phyloP scores from a whole-genome alignment of 2,329 filamentous ascomycete species.

The Zasmidium cellare region DNA sequence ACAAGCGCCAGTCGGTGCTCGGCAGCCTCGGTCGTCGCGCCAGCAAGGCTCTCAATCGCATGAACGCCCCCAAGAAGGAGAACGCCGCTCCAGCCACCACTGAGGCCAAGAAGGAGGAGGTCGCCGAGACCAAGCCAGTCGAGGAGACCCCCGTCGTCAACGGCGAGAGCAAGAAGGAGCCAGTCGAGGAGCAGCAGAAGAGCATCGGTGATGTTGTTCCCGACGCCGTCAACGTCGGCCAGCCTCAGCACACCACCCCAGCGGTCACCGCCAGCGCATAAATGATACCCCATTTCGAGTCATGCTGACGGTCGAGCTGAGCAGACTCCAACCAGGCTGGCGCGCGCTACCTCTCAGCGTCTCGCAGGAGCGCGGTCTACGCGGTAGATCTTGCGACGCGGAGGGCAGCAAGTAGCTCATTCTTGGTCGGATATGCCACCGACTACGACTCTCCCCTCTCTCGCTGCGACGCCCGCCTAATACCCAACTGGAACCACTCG shows the following conservation, averaged over 20 bases:
- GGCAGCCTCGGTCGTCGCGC: slow-evolving; percentile 36
- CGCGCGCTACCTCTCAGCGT: neutral
- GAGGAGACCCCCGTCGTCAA: slow-evolving; percentile 24
- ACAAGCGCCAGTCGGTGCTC: slow-evolving; percentile 36
- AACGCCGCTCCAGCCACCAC: slow-evolving; percentile 18
- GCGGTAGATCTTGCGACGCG: neutral
- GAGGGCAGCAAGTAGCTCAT: neutral
- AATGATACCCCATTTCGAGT: slow-evolving; percentile 5
- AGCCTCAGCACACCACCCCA: slow-evolving; percentile 30
- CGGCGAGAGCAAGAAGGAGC: slow-evolving; percentile 23
- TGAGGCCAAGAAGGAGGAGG: slow-evolving; percentile 24
- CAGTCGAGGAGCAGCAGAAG: slow-evolving; percentile 21
- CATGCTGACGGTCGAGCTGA: slow-evolving; percentile 1
- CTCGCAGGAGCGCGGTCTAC: neutral
- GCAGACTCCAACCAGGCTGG: neutral
- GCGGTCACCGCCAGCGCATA: slow-evolving; percentile 36
- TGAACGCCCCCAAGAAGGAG: slow-evolving; percentile 33
- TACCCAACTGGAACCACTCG: slow-evolving; percentile 23
- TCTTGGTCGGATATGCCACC: neutral
- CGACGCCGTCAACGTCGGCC: slow-evolving; percentile 30
- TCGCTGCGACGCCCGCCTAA: slow-evolving; percentile 15
- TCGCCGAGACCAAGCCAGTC: slow-evolving; percentile 25
- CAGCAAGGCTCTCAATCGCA: slow-evolving; percentile 35
- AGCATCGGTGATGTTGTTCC: slow-evolving; percentile 33
- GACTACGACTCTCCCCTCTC: neutral